Conservation (phyloP, 2,329 filamentous ascomycete species). For the Cephalotrichum gorgonifer region DNA sequence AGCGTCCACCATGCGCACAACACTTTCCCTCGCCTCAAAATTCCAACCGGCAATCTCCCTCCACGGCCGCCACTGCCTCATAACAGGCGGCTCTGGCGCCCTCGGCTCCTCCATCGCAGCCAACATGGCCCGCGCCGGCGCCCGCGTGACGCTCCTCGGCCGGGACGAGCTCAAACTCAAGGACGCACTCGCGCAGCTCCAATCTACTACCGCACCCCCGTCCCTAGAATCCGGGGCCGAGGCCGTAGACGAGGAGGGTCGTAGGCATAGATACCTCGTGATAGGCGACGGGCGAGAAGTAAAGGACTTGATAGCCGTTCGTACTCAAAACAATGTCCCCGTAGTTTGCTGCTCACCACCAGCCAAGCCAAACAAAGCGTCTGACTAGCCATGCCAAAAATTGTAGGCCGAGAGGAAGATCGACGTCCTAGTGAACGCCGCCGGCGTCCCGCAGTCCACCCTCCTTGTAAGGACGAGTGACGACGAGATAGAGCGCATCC, state of each 20-base stretch:
- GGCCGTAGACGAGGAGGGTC: neutral
- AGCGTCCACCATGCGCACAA: neutral
- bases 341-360: no score
- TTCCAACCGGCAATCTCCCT: slow-evolving; percentile 15
- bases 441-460: slow-evolving; percentile 58
- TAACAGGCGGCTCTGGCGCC: slow-evolving; percentile 61
- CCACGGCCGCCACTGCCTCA: slow-evolving; percentile 40
- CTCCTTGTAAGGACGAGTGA: slow-evolving; percentile 48
- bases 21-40: neutral
- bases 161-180: slow-evolving; percentile 38
- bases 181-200: slow-evolving; percentile 24
- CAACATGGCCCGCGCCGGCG: slow-evolving; percentile 54
- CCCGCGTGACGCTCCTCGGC: slow-evolving; percentile 49
- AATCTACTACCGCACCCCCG: slow-evolving; percentile 1
- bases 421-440: slow-evolving; percentile 67
- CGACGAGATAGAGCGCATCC: slow-evolving; percentile 40
- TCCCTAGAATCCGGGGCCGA: no score
- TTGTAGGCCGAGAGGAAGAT: slow-evolving; percentile 10
- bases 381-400: neutral
- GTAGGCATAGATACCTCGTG: slow-evolving; percentile 1
- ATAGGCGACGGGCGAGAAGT: neutral
- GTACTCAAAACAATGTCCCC: neutral
- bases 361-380: no score
- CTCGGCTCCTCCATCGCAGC: slow-evolving; percentile 60
- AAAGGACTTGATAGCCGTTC: slow-evolving; percentile 1